Evolutionary conservation across 306 rosid genomes (phyloP), one percentile per base, ranked within the genome.

Genomic region (Sphenostylis stenocarpa): DNA sequence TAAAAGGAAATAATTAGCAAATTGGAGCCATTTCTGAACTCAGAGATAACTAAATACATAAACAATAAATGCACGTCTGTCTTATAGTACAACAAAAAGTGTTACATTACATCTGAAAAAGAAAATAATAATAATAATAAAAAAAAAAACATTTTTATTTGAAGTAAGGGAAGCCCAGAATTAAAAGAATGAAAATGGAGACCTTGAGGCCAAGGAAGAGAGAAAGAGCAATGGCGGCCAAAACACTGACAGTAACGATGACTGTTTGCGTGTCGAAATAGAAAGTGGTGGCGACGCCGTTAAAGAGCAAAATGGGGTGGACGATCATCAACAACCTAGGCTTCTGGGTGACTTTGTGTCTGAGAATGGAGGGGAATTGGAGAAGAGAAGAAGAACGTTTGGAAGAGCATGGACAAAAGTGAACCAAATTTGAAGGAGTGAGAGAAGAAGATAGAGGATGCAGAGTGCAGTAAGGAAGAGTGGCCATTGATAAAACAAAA

Each of bases 151-250:
- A 2, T 20, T 67, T 67, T 48, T 23, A 38, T 26, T 28, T 33
- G 57, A 80, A 67, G 16, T 26, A 51, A 47, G 58, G 12, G 36
- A 56, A 74, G 61, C 72, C 12, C 21, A 75, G 41, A 75, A 80
- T 16, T 3, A 33, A 63, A 77, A 20, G 20, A 21, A 71, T 9
- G 12, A n/a, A 47, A 62, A 72, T 2, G 31, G 9, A 66, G 75
- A 94, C 97, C 98, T 92, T 95, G 11, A 95, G 82, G 70, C 97
- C 97, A 51, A 95, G 98, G 80, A 88, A 85, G 57, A 95, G 93
- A 52, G 98, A 92, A 63, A 95, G 97, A 58, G 93, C 88, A 84
- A 95, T 87, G 87, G 98, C 94, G 3, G 88, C 91, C 67, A 95
- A 74, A 69, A 95, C 97, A 79, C 98, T 92, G 36, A 87, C 82